Evolutionary conservation across 2,329 filamentous ascomycete genomes (phyloP), one percentile per base, ranked within the genome.

Genomic region (Penicillium sp.): DNA sequence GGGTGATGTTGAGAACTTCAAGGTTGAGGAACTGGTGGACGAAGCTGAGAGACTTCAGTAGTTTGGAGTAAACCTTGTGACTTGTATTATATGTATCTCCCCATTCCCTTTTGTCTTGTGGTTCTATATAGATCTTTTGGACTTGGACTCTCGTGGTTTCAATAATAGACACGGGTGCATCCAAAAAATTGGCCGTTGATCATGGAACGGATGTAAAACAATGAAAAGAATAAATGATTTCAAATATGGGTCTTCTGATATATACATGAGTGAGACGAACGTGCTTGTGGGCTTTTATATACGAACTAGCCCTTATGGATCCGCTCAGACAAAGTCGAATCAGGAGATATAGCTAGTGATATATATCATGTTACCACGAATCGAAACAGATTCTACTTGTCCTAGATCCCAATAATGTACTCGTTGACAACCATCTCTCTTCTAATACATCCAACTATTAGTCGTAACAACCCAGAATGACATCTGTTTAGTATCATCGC

Each of bases 21-120:
- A 84, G 64, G 82, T 99, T 7, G 89, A 97, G 72, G 86, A 87
- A 73, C 73, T 99, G 69, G 75, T 99, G 59, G 90, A 95, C 63
- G 93, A 97, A 80, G 87, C 90, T 0, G 92, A 97, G 82, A 90
- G 50, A 50, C 46, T 66, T 43, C 53, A 60, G 26, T 66, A 60
- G 43, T 86, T 32, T 22, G 8, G 10, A 18, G 18, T 44, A 4
- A 18, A 40, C 10, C 6, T 18, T 35, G 34, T 44, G 14, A 8
- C 16, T 35, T 56, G 53, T 56, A 56, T 52, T 35, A 42, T 56
- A 56, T 56, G 22, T 52, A 43, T 35, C 40, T 26, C 34, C 10
- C 22, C 22, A 7, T 39, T 24, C n/a, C 24, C 22, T 9, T 14
- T 32, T 31, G 3, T 24, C 4, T 35, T 4, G 5, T 44, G n/a